Percentiles rank a stretch among this genome's conserved stretches.
Evolutionary conservation across 495 filamentous ascomycete genomes (phyloP).

Genomic region (Penicillium bovifimosum): DNA sequence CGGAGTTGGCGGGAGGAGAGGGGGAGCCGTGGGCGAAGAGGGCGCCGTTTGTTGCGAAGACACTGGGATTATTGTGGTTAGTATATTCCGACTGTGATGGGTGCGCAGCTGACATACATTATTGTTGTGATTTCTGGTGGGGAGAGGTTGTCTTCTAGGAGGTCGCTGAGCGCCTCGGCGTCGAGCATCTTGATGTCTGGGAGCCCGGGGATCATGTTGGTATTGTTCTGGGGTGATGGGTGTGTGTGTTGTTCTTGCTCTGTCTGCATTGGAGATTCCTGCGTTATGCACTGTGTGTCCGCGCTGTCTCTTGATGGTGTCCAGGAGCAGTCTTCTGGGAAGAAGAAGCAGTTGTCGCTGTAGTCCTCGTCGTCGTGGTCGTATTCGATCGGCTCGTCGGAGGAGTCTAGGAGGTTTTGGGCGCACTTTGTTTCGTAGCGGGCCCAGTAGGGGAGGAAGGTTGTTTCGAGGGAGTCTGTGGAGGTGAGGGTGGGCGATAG

Average conservation of each 20-base stretch:
- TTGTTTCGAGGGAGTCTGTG: slow-evolving; percentile 9
- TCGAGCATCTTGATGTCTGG: slow-evolving; percentile 48
- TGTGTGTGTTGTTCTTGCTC: slow-evolving; percentile 6
- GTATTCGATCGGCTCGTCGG: slow-evolving; percentile 44
- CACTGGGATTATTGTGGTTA: slow-evolving; percentile 15
- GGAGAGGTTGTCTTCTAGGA: slow-evolving; percentile 44
- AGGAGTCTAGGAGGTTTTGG: slow-evolving; percentile 36
- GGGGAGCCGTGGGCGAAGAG: slow-evolving; percentile 43
- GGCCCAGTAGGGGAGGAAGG: slow-evolving; percentile 41
- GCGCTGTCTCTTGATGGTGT: slow-evolving; percentile 33
- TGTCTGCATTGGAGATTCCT: slow-evolving; percentile 1
- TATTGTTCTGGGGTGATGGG: neutral
- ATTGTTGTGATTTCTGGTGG: slow-evolving; percentile 47
- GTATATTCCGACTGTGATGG: neutral
- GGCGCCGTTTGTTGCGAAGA: slow-evolving; percentile 44
- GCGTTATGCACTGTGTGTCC: slow-evolving; percentile 11
- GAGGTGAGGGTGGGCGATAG: slow-evolving; percentile 3
- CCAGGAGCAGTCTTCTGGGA: slow-evolving; percentile 45
- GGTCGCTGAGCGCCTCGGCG: slow-evolving; percentile 42
- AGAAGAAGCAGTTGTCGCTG: slow-evolving; percentile 44
- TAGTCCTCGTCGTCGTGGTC: slow-evolving; percentile 44
- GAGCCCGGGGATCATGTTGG: slow-evolving; percentile 43
- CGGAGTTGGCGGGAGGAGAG: slow-evolving; percentile 40
- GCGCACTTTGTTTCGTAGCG: slow-evolving; percentile 36
- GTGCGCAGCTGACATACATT: slow-evolving; percentile 23